phyloP scores from a whole-genome alignment of 176 grass and related monocot species.

The Cenchrus fungigraminus region DNA sequence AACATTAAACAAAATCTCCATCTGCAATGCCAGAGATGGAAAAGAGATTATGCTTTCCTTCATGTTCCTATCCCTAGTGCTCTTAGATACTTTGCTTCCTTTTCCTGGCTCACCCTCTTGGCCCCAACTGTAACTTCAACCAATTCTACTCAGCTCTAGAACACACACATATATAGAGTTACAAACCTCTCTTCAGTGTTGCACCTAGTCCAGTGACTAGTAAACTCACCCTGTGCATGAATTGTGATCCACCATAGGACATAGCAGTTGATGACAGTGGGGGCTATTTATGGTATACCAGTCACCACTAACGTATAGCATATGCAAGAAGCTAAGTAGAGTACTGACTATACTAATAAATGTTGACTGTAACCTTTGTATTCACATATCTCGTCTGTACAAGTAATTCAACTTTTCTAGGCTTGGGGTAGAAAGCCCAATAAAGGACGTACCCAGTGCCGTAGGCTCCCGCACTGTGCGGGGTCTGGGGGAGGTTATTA shows the following conservation, averaged over 20 bases:
- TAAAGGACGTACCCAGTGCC: no score
- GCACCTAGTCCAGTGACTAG: neutral
- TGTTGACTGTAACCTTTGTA: neutral
- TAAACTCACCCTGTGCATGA: slow-evolving; percentile 4
- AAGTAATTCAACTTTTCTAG: neutral
- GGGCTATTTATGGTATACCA: neutral
- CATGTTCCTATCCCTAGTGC: slow-evolving; percentile 21
- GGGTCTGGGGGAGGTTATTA: no score
- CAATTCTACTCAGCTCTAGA: neutral
- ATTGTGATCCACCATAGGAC: neutral
- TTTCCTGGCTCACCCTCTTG: slow-evolving; percentile 13
- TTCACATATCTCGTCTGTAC: neutral
- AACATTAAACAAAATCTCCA: neutral
- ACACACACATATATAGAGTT: neutral
- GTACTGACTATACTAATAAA: neutral
- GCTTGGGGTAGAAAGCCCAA: neutral
- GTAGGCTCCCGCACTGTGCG: no score
- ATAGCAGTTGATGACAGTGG: neutral
- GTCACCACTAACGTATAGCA: neutral
- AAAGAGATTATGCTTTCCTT: slow-evolving; percentile 16
- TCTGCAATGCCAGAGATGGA: neutral
- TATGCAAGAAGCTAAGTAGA: neutral
- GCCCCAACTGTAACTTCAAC: neutral
- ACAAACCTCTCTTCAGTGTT: neutral
- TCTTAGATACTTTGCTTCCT: slow-evolving; percentile 7